A percentile compares a stretch with the other conserved stretches of the same genome.
Conservation (phyloP, 2,329 filamentous ascomycete species). For the Alternaria arbusti region DNA sequence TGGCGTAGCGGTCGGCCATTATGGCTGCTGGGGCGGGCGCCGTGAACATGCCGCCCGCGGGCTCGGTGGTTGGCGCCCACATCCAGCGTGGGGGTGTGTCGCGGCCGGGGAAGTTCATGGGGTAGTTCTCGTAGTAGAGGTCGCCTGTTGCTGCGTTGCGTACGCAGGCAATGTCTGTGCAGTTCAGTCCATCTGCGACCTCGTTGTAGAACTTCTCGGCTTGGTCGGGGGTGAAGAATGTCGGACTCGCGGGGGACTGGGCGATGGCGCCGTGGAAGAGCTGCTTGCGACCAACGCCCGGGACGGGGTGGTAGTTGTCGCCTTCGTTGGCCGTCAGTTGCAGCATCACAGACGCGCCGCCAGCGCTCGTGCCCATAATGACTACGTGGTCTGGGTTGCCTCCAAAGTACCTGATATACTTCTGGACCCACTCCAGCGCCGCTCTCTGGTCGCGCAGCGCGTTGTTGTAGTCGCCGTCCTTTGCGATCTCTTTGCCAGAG, state of each 20-base stretch:
- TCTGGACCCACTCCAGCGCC: conserved; percentile 50
- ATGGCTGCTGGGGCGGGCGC: conserved; percentile 37
- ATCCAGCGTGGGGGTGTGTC: conserved; percentile 43
- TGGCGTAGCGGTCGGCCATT: conserved; percentile 34
- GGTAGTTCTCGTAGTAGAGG: conserved; percentile 44
- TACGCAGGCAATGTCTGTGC: conserved; percentile 39
- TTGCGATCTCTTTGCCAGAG: conserved; percentile 49
- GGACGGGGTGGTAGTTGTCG: conserved; percentile 33
- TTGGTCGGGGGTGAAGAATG: conserved; percentile 40
- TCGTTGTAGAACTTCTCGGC: conserved; percentile 42
- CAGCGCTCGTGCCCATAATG: conserved; percentile 51
- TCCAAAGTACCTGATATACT: conserved; percentile 53
- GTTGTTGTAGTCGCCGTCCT: conserved; percentile 45
- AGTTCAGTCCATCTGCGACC: conserved; percentile 39
- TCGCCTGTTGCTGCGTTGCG: conserved; percentile 35
- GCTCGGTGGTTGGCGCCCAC: conserved; percentile 44
- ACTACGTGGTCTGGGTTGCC: conserved; percentile 55
- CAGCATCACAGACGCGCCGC: conserved; percentile 38
- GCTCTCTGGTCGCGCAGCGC: conserved; percentile 49
- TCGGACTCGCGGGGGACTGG: conserved; percentile 40
- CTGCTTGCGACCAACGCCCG: conserved; percentile 34
- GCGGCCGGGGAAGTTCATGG: conserved; percentile 41
- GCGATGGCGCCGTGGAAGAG: conserved; percentile 43
- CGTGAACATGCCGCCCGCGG: conserved; percentile 38
- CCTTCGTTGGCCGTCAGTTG: conserved; percentile 41